Percentiles rank a stretch among this genome's conserved stretches.
phyloP scores from a whole-genome alignment of 2,329 filamentous ascomycete genomes.

The Penicillium fuscoglaucum region DNA sequence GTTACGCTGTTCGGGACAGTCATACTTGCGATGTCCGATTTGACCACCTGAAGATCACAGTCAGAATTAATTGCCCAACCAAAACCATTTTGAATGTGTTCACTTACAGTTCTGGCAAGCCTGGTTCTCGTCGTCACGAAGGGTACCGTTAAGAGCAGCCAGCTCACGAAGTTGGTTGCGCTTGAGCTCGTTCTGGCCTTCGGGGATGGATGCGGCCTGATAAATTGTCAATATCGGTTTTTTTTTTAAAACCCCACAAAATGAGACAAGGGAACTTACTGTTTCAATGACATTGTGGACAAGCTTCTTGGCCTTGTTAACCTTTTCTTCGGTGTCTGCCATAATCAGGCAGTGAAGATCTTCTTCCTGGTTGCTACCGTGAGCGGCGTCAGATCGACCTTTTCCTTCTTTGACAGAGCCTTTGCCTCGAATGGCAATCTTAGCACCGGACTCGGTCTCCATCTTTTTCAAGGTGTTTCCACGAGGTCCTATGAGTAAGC shows the following conservation, averaged over 20 bases:
- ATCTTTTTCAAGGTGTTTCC: conserved; percentile 99
- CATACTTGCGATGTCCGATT: conserved; percentile 98
- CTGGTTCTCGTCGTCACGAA: conserved; percentile 98
- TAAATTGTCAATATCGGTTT: conserved; percentile 30
- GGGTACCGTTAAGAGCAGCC: conserved; percentile 95
- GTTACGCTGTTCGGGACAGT: conserved; percentile 96
- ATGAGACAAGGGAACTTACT: conserved; percentile 57
- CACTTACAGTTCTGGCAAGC: conserved; percentile 89
- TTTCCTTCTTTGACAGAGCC: conserved; percentile 99
- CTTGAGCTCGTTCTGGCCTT: conserved; percentile 98
- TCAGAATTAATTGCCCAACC: conserved; percentile 19
- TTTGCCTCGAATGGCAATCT: conserved; percentile 99
- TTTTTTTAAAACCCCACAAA: not conserved
- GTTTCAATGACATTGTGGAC: conserved; percentile 99
- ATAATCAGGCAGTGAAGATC: conserved; percentile 99
- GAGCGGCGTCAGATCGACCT: conserved; percentile 95
- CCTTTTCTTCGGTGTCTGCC: conserved; percentile 99
- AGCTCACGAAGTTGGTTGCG: conserved; percentile 97
- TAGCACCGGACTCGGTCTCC: conserved; percentile 94
- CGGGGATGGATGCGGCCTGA: conserved; percentile 94
- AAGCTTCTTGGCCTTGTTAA: conserved; percentile 97
- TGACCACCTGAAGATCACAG: conserved; percentile 64
- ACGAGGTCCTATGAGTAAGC: conserved; percentile 99
- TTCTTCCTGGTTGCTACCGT: conserved; percentile 99
- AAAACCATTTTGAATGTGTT: not conserved